These are phyloP conservation scores for Phytophthora palmivora DNA, from an alignment of 352 stramenopile genomes.

Conservation along the genomic window DNA sequence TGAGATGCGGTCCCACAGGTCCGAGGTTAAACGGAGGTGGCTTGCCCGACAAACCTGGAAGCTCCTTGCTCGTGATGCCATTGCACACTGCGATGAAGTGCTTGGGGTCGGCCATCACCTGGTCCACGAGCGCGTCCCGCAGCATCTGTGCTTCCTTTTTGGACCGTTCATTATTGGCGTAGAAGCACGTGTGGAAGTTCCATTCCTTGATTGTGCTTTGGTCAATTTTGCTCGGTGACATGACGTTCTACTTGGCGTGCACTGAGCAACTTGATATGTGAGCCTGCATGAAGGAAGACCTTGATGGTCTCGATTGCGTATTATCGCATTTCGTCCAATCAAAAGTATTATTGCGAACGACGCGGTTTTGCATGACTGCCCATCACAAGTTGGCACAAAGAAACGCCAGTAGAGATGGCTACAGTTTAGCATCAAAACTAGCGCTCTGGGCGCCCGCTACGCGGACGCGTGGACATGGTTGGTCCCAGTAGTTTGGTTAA, in stretches of 20 bases:
- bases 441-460: no score
- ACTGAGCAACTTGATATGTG: conserved; percentile 10
- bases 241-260: conserved; percentile 2
- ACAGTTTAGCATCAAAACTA: no score
- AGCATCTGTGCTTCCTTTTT: conserved; percentile 54
- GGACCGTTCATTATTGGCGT: conserved; percentile 49
- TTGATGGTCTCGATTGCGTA: conserved; percentile 7
- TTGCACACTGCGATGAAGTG: conserved; percentile 71
- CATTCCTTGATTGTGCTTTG: conserved; percentile 61
- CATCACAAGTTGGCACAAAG: conserved; percentile 22
- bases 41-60: conserved; percentile 36
- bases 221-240: conserved; percentile 21
- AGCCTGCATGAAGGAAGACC: neutral
- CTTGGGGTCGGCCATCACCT: conserved; percentile 44
- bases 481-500: no score
- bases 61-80: conserved; percentile 43
- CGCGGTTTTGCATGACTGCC: conserved; percentile 20
- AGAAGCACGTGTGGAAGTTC: conserved; percentile 83
- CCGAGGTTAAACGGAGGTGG: conserved; percentile 61
- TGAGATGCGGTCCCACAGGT: conserved; percentile 66
- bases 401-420: conserved; percentile 15
- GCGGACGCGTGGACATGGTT: no score
- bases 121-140: conserved; percentile 52
- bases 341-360: conserved; percentile 17
- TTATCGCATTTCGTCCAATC: conserved; percentile 22